These are phyloP conservation scores for Boletellus sp. DNA, from an alignment of 768 basidiomycete species.

Conservation along the genomic window DNA sequence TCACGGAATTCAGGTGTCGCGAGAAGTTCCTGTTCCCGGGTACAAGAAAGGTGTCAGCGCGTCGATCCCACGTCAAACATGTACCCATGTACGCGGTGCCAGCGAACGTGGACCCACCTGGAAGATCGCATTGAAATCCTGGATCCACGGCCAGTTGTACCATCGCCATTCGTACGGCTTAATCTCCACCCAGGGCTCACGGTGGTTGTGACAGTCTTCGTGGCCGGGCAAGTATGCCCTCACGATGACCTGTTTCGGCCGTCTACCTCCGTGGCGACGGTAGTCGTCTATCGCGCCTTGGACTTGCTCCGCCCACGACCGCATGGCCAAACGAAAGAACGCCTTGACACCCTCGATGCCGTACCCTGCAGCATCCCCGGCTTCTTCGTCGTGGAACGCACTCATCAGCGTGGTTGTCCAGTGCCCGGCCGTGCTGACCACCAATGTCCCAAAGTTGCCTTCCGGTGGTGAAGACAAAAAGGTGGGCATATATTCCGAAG, in stretches of 20 bases:
- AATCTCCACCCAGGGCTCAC: slow-evolving; percentile 45
- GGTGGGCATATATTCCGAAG: slow-evolving; percentile 48
- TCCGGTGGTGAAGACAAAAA: slow-evolving; percentile 45
- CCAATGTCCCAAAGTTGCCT: slow-evolving; percentile 55
- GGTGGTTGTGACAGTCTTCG: slow-evolving; percentile 54
- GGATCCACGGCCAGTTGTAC: slow-evolving; percentile 67
- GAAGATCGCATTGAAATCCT: slow-evolving; percentile 54
- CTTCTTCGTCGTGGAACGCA: slow-evolving; percentile 35
- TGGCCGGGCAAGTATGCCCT: slow-evolving; percentile 64
- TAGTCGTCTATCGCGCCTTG: slow-evolving; percentile 43
- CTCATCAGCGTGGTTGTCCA: slow-evolving; percentile 60
- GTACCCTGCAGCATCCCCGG: slow-evolving; percentile 33
- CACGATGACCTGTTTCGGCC: slow-evolving; percentile 46
- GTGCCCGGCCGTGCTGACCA: slow-evolving; percentile 64
- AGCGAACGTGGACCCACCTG: slow-evolving; percentile 36
- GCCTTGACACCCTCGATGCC: slow-evolving; percentile 53
- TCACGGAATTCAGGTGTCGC: slow-evolving; percentile 44
- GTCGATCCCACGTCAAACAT: background rate
- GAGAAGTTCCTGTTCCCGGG: slow-evolving; percentile 38
- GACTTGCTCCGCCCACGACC: slow-evolving; percentile 49
- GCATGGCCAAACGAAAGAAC: slow-evolving; percentile 59
- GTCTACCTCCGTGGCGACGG: slow-evolving; percentile 23
- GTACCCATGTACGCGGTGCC: too few relatives aligned
- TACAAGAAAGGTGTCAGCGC: slow-evolving; percentile 1
- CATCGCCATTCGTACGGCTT: slow-evolving; percentile 43